Conservation (phyloP, 2,329 filamentous ascomycete genomes). For the Clarireedia monteithiana region DNA sequence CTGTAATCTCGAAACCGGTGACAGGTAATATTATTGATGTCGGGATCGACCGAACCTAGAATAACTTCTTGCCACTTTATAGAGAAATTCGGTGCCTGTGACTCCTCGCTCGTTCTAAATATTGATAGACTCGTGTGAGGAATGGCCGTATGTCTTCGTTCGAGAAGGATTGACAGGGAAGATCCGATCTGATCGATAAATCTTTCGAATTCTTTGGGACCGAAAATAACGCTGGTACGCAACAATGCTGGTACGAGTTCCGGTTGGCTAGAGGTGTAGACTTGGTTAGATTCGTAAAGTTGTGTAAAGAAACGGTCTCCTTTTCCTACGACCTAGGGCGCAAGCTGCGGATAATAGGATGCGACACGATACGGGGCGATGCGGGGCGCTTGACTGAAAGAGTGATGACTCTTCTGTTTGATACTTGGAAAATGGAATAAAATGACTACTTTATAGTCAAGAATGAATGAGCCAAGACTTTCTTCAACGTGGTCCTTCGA, state of each 20-base stretch:
- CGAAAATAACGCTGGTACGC: not conserved
- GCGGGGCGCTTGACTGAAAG: slow-evolving; percentile 18
- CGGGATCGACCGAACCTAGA: not conserved
- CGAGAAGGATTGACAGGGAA: not conserved
- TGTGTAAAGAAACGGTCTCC: slow-evolving; percentile 11
- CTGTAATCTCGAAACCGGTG: not conserved
- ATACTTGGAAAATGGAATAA: slow-evolving; percentile 1
- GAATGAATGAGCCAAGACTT: slow-evolving; percentile 1
- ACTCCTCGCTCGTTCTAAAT: not conserved
- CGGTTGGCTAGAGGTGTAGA: not conserved
- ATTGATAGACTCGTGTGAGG: not conserved
- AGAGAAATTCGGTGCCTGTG: not conserved
- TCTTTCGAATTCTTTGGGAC: slow-evolving; percentile 7
- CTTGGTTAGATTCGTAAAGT: not conserved
- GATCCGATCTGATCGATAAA: not conserved
- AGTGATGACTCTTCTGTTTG: too few species aligned
- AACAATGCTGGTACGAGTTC: not conserved
- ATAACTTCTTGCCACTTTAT: not conserved
- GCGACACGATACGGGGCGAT: slow-evolving; percentile 12
- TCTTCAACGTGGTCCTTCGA: not conserved
- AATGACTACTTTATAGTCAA: not conserved
- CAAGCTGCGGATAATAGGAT: slow-evolving; percentile 21
- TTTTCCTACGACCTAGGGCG: slow-evolving; percentile 20
- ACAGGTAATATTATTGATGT: not conserved
- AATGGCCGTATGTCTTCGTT: too few species aligned